phyloP scores from a whole-genome alignment of 192 early-diverging fungal genomes.

The Backusella circina region DNA sequence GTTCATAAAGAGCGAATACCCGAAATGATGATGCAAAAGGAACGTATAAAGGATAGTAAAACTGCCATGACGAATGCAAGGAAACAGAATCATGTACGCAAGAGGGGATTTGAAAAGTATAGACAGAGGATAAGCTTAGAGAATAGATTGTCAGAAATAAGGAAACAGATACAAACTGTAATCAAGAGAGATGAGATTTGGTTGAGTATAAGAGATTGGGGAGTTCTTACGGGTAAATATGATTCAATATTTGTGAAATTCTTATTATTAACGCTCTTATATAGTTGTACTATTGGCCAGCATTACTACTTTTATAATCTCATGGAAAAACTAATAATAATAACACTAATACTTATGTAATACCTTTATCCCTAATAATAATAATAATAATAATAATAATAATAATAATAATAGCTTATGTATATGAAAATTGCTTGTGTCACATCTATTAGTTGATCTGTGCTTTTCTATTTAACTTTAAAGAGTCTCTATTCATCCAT shows the following conservation, averaged over 20 bases:
- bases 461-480: background rate
- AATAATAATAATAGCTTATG: background rate
- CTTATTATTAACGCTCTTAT: background rate
- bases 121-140: background rate
- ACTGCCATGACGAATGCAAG: background rate
- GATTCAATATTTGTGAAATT: background rate
- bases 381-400: background rate
- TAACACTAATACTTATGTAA: background rate
- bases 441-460: background rate
- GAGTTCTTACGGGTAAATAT: background rate
- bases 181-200: slow-evolving; percentile 7
- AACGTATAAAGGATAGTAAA: background rate
- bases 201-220: background rate
- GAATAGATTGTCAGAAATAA: background rate
- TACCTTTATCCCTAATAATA: background rate
- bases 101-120: slow-evolving; percentile 7
- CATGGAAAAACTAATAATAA: background rate
- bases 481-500: background rate
- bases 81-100: background rate
- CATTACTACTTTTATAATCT: background rate
- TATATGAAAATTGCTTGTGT: background rate
- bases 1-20: background rate
- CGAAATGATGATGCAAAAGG: background rate
- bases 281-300: background rate
- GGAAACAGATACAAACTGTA: background rate